These are phyloP conservation scores for Coniochaeta ligniaria DNA, from an alignment of 2,329 filamentous ascomycete genomes.

Conservation along the genomic window DNA sequence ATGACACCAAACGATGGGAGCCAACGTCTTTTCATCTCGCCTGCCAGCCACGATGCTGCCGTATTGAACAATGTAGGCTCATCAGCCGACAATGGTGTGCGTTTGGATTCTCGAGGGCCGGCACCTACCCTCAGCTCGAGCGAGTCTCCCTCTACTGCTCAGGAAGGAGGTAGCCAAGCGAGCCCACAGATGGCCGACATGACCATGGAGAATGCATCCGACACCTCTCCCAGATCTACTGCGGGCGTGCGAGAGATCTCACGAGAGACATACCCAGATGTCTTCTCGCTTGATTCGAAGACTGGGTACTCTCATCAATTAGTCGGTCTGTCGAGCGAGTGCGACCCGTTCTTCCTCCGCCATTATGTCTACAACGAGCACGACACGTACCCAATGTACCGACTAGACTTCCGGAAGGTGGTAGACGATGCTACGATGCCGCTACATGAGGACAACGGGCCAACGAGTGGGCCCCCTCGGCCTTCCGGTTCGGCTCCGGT, in stretches of 20 bases:
- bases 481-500: slow-evolving; percentile 9
- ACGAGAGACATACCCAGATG: slow-evolving; percentile 4
- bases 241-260: neutral
- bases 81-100: neutral
- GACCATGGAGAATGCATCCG: neutral
- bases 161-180: neutral
- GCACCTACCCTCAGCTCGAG: neutral
- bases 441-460: neutral
- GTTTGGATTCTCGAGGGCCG: neutral
- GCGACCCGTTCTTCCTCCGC: slow-evolving; percentile 15
- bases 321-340: slow-evolving; percentile 16
- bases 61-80: neutral
- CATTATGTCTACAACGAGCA: slow-evolving; percentile 12
- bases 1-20: neutral
- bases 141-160: neutral
- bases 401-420: slow-evolving; percentile 14
- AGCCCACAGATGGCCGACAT: neutral
- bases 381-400: slow-evolving; percentile 17
- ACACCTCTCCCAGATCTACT: neutral
- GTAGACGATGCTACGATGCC: slow-evolving; percentile 8
- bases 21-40: neutral
- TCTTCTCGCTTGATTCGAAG: slow-evolving; percentile 12
- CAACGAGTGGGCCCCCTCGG: neutral
- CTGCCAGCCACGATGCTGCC: neutral
- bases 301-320: slow-evolving; percentile 13